These are phyloP conservation scores for Phaeosphaeria sp. DNA, from an alignment of 2,329 filamentous ascomycete species.

Conservation along the genomic window DNA sequence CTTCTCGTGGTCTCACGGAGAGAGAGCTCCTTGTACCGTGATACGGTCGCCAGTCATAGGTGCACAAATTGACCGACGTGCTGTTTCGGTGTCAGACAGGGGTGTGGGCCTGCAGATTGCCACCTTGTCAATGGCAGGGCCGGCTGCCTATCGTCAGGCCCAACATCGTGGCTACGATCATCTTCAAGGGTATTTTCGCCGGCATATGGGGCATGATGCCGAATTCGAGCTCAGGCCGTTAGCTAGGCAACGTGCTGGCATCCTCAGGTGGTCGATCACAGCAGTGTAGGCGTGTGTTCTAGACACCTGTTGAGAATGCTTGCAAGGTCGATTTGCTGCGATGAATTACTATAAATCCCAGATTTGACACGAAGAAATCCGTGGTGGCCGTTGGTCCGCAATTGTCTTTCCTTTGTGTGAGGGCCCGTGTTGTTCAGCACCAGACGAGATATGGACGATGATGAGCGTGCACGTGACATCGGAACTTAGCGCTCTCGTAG, in stretches of 20 bases:
- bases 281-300: not conserved
- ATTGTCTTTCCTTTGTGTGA: no score
- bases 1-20: not conserved
- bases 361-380: no score
- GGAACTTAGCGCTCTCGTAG: slow-evolving; percentile 27
- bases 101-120: slow-evolving; percentile 7
- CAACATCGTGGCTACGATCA: not conserved
- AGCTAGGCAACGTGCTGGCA: not conserved
- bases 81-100: not conserved
- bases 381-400: no score
- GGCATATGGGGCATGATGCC: not conserved
- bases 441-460: not conserved
- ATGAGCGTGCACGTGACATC: slow-evolving; percentile 25
- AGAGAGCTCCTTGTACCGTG: not conserved
- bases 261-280: not conserved
- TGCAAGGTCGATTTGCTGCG: no score
- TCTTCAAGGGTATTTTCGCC: not conserved
- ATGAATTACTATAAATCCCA: no score
- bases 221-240: not conserved
- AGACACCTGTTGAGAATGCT: not conserved
- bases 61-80: not conserved
- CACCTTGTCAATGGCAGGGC: not conserved
- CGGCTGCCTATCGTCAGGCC: not conserved
- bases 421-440: not conserved
- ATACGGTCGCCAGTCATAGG: not conserved